Conservation (phyloP, 2,329 filamentous ascomycete genomes). For the Aotearoamyces nothofagi region DNA sequence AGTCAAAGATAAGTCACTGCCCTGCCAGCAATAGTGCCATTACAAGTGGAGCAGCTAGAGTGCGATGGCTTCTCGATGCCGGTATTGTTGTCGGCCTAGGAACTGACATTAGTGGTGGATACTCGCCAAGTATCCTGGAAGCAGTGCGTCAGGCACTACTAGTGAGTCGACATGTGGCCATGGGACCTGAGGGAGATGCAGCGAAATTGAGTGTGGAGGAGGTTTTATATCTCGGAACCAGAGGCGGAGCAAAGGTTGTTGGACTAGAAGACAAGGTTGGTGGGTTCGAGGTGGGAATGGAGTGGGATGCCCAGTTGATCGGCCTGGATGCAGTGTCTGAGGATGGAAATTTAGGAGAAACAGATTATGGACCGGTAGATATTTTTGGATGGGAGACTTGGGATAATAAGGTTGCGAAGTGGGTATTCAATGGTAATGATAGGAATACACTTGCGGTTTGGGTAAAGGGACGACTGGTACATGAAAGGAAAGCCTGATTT, state of each 20-base stretch:
- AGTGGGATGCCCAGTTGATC: conserved; percentile 84
- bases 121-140: conserved; percentile 66
- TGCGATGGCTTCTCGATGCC: conserved; percentile 58
- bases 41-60: conserved; percentile 61
- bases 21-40: conserved; percentile 76
- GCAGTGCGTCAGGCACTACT: conserved; percentile 70
- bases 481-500: too few species aligned
- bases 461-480: conserved; percentile 74
- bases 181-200: conserved; percentile 29
- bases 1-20: conserved; percentile 66
- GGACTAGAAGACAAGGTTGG: conserved; percentile 60
- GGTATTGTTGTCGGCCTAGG: conserved; percentile 74
- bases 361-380: conserved; percentile 53
- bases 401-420: conserved; percentile 79
- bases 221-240: conserved; percentile 70
- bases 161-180: conserved; percentile 57
- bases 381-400: conserved; percentile 86
- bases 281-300: conserved; percentile 71
- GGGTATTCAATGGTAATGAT: conserved; percentile 89
- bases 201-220: conserved; percentile 70
- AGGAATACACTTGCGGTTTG: conserved; percentile 79
- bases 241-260: conserved; percentile 73
- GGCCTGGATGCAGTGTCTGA: conserved; percentile 35
- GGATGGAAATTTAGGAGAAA: conserved; percentile 15
- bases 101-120: conserved; percentile 84